Evolutionary conservation across 148 eudicot genomes (phyloP).

Genomic region (Fallopia convolvulus): DNA sequence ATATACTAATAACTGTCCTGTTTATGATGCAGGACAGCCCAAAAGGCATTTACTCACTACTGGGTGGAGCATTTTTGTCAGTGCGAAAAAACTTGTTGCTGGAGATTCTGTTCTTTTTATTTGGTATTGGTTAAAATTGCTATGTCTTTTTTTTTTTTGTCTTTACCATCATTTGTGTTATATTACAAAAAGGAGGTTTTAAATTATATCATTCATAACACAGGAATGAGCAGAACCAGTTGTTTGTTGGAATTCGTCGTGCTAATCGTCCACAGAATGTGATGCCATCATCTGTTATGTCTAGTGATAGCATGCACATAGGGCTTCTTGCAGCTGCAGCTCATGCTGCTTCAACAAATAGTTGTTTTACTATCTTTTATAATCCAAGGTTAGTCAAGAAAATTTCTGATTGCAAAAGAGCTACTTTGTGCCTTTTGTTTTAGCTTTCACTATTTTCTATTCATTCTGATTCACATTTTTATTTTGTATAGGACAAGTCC

Average conservation of each 20-base stretch:
- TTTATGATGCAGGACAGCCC: constrained; percentile 79
- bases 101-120: constrained; percentile 98
- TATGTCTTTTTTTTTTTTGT: background rate
- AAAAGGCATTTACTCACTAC: constrained; percentile 97
- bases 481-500: constrained; percentile 74
- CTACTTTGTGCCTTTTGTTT: constrained; percentile 1
- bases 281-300: constrained; percentile 98
- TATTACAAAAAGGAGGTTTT: background rate
- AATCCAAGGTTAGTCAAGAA: constrained; percentile 66
- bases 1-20: constrained; percentile 12
- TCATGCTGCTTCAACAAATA: constrained; percentile 98
- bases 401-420: background rate
- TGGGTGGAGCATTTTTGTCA: constrained; percentile 99
- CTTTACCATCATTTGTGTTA: background rate
- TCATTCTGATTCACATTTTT: constrained; percentile 15
- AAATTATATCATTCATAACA: background rate
- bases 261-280: constrained; percentile 90
- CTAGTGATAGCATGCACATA: constrained; percentile 99
- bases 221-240: constrained; percentile 98
- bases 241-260: constrained; percentile 92
- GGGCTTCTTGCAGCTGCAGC: constrained; percentile 99
- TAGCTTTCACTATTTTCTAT: background rate
- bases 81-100: constrained; percentile 97
- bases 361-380: constrained; percentile 86
- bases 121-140: constrained; percentile 37